Conservation (phyloP, 148 eudicot species). For the Chenopodium berlandieri region DNA sequence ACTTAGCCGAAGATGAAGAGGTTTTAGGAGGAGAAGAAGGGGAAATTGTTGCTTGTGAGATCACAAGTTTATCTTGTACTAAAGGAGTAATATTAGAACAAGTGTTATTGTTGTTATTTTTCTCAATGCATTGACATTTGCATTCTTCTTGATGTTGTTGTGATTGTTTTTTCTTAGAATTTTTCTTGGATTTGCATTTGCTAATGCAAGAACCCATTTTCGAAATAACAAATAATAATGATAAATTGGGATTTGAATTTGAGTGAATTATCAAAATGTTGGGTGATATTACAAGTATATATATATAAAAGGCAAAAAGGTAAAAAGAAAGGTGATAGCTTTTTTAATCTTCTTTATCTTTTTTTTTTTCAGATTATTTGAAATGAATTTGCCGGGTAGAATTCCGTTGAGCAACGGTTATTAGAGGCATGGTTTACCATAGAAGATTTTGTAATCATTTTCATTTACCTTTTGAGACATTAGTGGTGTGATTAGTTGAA, state of each 20-base stretch:
- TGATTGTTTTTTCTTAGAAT: slow-evolving; percentile 11
- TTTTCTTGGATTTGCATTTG: slow-evolving; percentile 65
- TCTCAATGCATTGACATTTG: slow-evolving; percentile 22
- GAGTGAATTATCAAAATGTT: slow-evolving; percentile 1
- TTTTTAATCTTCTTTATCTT: slow-evolving; percentile 11
- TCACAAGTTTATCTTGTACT: slow-evolving; percentile 68
- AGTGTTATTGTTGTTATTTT: slow-evolving; percentile 3
- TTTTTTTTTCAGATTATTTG: slow-evolving; percentile 35
- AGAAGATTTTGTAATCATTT: slow-evolving; percentile 18
- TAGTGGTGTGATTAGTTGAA: slow-evolving; percentile 7
- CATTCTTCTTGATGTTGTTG: slow-evolving; percentile 5
- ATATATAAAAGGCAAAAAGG: slow-evolving; percentile 30
- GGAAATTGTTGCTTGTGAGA: slow-evolving; percentile 46
- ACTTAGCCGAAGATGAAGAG: slow-evolving; percentile 34
- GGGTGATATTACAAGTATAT: neutral
- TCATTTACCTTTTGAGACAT: slow-evolving; percentile 13
- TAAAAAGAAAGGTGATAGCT: slow-evolving; percentile 14
- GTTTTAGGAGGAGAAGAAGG: slow-evolving; percentile 31
- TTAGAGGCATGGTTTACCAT: neutral
- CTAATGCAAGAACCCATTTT: slow-evolving; percentile 75
- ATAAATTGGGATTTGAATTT: neutral
- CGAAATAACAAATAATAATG: neutral
- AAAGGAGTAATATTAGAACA: neutral
- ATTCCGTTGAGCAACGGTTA: slow-evolving; percentile 58
- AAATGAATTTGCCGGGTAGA: slow-evolving; percentile 51